phyloP scores from a whole-genome alignment of 768 basidiomycete genomes.

The Suillus americanus region DNA sequence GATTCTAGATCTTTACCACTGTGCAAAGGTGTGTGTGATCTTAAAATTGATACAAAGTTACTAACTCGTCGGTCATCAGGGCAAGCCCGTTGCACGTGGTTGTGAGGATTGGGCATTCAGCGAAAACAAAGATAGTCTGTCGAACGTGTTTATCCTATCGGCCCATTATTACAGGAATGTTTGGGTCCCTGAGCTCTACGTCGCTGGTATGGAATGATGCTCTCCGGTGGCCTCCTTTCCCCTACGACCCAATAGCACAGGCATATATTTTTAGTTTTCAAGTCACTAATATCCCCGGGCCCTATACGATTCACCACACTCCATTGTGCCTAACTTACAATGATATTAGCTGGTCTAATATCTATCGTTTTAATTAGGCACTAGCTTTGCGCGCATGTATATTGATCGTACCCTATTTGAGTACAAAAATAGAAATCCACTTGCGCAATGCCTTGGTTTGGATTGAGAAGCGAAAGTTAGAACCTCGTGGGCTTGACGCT shows the following conservation, averaged over 20 bases:
- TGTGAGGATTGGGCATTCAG: slow-evolving; percentile 20
- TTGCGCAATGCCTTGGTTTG: background rate
- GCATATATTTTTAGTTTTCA: background rate
- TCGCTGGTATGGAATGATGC: slow-evolving; percentile 17
- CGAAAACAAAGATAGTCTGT: slow-evolving; percentile 14
- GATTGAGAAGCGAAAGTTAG: background rate
- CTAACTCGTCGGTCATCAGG: background rate
- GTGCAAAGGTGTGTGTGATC: background rate
- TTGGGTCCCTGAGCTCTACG: slow-evolving; percentile 31
- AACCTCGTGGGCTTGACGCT: background rate
- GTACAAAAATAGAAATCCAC: background rate
- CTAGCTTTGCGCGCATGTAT: background rate
- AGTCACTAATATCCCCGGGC: background rate
- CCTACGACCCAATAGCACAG: too few species aligned
- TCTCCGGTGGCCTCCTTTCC: background rate
- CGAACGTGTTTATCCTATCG: slow-evolving; percentile 21
- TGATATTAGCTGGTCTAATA: background rate
- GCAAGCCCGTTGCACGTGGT: slow-evolving; percentile 6
- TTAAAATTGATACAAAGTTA: background rate
- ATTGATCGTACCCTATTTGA: background rate
- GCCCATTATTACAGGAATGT: slow-evolving; percentile 27
- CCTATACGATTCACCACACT: background rate
- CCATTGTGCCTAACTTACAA: background rate
- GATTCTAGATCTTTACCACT: background rate
- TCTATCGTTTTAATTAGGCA: background rate